phyloP scores from a whole-genome alignment of 805 yeast species.

The Kurtzmaniella fragi region DNA sequence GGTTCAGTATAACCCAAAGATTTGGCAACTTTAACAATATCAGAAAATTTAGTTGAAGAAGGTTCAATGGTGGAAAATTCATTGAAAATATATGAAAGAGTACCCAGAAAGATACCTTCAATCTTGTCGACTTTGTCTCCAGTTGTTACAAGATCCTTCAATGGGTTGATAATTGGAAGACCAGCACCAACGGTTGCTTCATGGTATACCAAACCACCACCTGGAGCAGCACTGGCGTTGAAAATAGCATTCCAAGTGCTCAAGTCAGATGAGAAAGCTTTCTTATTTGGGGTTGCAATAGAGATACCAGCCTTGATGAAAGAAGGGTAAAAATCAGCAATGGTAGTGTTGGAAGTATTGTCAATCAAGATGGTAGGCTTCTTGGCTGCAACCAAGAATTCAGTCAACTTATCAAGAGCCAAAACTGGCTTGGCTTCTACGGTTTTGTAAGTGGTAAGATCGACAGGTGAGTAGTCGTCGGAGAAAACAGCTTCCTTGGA shows the following conservation, averaged over 20 bases:
- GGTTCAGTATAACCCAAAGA: conserved; percentile 96
- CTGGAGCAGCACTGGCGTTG: conserved; percentile 43
- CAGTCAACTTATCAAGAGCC: conserved; percentile 52
- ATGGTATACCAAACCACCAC: conserved; percentile 80
- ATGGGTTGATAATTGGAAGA: conserved; percentile 83
- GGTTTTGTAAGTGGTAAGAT: conserved; percentile 54
- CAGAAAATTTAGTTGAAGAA: conserved; percentile 70
- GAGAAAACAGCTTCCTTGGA: conserved; percentile 66
- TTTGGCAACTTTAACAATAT: conserved; percentile 85
- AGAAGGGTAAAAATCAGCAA: conserved; percentile 74
- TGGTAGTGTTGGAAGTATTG: conserved; percentile 80
- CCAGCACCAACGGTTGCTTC: conserved; percentile 99
- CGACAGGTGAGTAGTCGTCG: conserved; percentile 65
- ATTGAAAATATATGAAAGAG: conserved; percentile 91
- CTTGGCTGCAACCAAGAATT: conserved; percentile 60
- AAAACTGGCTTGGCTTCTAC: conserved; percentile 47
- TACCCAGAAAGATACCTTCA: conserved; percentile 96
- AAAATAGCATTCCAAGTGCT: conserved; percentile 75
- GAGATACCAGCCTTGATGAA: conserved; percentile 77
- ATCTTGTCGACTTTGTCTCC: conserved; percentile 90
- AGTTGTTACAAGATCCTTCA: conserved; percentile 83
- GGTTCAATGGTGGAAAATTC: conserved; percentile 73
- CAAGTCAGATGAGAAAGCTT: conserved; percentile 83
- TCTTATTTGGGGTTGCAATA: conserved; percentile 97
- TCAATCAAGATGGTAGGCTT: conserved; percentile 82